Evolutionary conservation across 2,329 filamentous ascomycete species (phyloP).

Genomic region (Sporothrix inflata): DNA sequence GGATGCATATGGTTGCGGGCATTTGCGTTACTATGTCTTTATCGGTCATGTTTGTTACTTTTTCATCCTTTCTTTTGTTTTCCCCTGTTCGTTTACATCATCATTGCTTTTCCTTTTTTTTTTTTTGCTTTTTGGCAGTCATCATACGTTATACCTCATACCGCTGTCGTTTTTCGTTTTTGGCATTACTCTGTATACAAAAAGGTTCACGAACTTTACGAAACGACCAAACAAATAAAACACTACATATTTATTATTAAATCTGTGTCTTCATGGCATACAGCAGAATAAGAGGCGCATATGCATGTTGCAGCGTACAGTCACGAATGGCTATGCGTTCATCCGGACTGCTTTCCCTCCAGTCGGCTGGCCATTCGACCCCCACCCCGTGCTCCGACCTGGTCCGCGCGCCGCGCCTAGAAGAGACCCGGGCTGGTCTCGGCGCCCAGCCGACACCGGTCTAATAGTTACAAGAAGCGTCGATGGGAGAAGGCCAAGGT

Average conservation of each 20-base stretch:
- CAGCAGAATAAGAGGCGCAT: too few relatives aligned
- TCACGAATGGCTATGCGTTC: too few relatives aligned
- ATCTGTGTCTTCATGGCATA: too few relatives aligned
- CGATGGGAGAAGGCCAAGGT: not conserved
- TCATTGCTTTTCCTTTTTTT: not conserved
- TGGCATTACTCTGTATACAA: constrained; percentile 6
- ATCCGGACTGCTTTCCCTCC: too few relatives aligned
- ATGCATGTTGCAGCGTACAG: too few relatives aligned
- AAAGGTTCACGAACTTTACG: constrained; percentile 17
- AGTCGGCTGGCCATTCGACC: too few relatives aligned
- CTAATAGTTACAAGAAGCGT: too few relatives aligned
- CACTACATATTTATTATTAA: not conserved
- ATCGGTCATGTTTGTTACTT: not conserved
- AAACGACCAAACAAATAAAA: constrained; percentile 21
- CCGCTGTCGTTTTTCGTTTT: not conserved
- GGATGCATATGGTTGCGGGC: constrained; percentile 7
- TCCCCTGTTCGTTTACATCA: constrained; percentile 8
- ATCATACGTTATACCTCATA: constrained; percentile 18
- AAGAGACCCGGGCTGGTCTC: too few relatives aligned
- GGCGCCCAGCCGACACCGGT: not conserved
- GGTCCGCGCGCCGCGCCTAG: too few relatives aligned
- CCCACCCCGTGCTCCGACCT: too few relatives aligned
- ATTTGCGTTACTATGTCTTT: not conserved
- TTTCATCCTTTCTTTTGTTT: not conserved
- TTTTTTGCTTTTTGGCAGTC: constrained; percentile 1